Evolutionary conservation across 2,329 filamentous ascomycete genomes (phyloP), one percentile per base, ranked within the genome.

Genomic region (Alternaria sp.): DNA sequence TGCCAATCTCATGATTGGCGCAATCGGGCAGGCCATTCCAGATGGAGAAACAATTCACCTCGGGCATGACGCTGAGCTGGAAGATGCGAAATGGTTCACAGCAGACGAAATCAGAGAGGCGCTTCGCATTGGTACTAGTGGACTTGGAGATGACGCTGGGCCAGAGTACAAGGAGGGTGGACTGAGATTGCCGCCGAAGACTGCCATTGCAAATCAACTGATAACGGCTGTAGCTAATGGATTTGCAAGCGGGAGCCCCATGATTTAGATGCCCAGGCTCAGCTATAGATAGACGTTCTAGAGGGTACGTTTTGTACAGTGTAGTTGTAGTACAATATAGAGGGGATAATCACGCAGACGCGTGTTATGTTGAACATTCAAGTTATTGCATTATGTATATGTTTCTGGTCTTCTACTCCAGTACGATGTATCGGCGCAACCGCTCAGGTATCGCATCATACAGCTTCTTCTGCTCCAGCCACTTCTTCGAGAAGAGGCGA

Each of bases 121-220:
- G 1, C 80, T 98, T 76, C 81, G 82, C 60, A 83, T 87, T 9
- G 91, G 92, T 0, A 88, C 88, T 1, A 90, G 88, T 77, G 86
- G 86, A 3, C 75, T 97, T 62, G 91, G 89, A 13, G 90, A 91
- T 45, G 77, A 83, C 1, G 82, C 90, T 1, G 87, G 88, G 0
- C 82, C 86, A 44, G 90, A 86, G 11, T 94, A 93, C 75, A 90
- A 89, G 76, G 89, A 94, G 77, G 93, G 93, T 0, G 88, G 86
- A 4, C 79, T 99, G 82, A 87, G 93, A 59, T 80, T 99, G 76
- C 96, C 96, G 49, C 93, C 93, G 3, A 83, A 86, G 62, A 97
- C 93, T 36, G 95, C 96, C 2, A 98, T 99, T 85, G 96, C 96
- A 15, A 92, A 98, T 79, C 91, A 94, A 77, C 81, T 98, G 75